These are phyloP conservation scores for Meredithiella fracta DNA, from an alignment of 2,329 filamentous ascomycete genomes.

Conservation along the genomic window DNA sequence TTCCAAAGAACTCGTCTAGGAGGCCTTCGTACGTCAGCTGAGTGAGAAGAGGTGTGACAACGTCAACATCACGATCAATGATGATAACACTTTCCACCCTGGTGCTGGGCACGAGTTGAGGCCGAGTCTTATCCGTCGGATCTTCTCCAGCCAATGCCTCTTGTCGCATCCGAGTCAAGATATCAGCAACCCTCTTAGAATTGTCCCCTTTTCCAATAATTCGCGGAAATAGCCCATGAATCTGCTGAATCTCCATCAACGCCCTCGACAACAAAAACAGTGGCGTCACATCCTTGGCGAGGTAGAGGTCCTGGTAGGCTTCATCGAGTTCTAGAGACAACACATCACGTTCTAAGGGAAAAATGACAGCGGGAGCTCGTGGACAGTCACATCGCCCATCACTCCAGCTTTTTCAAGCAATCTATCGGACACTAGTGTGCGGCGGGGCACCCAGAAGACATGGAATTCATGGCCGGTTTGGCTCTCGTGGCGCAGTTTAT, in stretches of 20 bases:
- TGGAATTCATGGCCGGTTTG: constrained; percentile 90
- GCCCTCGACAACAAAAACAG: constrained; percentile 78
- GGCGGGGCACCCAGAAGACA: constrained; percentile 87
- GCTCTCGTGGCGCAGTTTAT: constrained; percentile 71
- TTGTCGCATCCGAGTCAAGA: constrained; percentile 79
- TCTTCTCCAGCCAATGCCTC: constrained; percentile 72
- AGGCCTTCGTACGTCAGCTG: constrained; percentile 94
- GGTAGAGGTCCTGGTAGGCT: constrained; percentile 71
- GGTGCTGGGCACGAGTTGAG: constrained; percentile 68
- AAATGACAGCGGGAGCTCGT: constrained; percentile 76
- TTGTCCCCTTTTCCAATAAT: constrained; percentile 94
- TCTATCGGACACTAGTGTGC: constrained; percentile 80
- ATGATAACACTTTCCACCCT: constrained; percentile 83
- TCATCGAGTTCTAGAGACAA: constrained; percentile 81
- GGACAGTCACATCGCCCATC: constrained; percentile 76
- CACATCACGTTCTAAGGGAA: constrained; percentile 84
- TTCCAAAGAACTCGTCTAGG: constrained; percentile 83
- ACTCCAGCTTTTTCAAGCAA: constrained; percentile 86
- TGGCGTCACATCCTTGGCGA: constrained; percentile 81
- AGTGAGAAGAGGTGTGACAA: constrained; percentile 78
- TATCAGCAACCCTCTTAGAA: constrained; percentile 71
- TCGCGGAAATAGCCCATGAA: constrained; percentile 82
- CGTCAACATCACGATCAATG: constrained; percentile 88
- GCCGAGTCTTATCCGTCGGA: constrained; percentile 40
- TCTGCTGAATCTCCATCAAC: constrained; percentile 83